Percentiles rank a stretch among this genome's conserved stretches.
phyloP scores from a whole-genome alignment of 164 flowering plant species.

The Liquidambar formosana region DNA sequence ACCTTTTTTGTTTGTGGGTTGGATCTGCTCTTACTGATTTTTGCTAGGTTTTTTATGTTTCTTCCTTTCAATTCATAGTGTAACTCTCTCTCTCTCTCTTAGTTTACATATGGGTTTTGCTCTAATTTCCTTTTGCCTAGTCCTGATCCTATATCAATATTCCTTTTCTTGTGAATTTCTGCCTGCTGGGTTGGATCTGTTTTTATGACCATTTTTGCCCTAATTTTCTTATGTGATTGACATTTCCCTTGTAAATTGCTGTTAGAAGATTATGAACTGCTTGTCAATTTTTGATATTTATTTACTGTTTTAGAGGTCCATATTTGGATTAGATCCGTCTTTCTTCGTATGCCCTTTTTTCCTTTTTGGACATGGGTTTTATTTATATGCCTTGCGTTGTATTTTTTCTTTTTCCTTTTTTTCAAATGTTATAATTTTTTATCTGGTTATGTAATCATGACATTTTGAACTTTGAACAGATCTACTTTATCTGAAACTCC shows the following conservation, averaged over 20 bases:
- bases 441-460: constrained; percentile 18
- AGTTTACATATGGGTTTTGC: constrained; percentile 1
- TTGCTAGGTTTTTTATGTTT: not conserved
- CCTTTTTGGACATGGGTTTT: not conserved
- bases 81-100: not conserved
- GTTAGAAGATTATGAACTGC: not conserved
- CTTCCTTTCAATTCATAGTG: not conserved
- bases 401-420: constrained; percentile 10
- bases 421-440: not conserved
- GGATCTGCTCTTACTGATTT: constrained; percentile 6
- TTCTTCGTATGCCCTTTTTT: not conserved
- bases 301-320: not conserved
- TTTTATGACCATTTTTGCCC: not conserved
- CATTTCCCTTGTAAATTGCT: not conserved
- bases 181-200: constrained; percentile 17
- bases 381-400: no score
- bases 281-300: not conserved
- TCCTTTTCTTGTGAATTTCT: not conserved
- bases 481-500: constrained; percentile 62
- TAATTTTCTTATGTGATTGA: constrained; percentile 6
- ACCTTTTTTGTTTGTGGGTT: not conserved
- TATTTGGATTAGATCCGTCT: not conserved
- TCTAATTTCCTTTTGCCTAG: not conserved
- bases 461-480: constrained; percentile 40
- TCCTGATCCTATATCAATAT: constrained; percentile 1